Conservation (phyloP, 345 rosid species). For the Brassica carinata region DNA sequence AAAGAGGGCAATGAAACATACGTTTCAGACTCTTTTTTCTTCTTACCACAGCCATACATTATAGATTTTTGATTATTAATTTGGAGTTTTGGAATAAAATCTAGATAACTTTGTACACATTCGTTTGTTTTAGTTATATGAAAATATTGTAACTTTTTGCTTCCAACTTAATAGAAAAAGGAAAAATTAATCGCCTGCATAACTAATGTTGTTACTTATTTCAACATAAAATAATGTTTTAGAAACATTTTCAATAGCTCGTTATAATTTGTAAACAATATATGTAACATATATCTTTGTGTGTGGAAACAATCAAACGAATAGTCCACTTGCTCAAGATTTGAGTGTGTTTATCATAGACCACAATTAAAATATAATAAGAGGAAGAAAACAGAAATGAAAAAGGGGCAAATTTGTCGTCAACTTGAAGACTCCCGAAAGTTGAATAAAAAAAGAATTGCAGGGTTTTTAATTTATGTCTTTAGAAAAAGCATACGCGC, state of each 20-base stretch:
- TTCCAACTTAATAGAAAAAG: background rate
- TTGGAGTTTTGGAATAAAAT: slow-evolving; percentile 24
- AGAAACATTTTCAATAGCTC: background rate
- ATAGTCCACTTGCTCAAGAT: slow-evolving; percentile 9
- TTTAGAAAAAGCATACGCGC: slow-evolving; percentile 45
- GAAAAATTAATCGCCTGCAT: background rate
- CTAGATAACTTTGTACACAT: slow-evolving; percentile 27
- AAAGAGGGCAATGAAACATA: slow-evolving; percentile 28
- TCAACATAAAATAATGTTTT: background rate
- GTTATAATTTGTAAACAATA: background rate
- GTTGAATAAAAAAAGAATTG: slow-evolving; percentile 11
- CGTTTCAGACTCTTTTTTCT: slow-evolving; percentile 28
- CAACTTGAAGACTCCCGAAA: slow-evolving; percentile 35
- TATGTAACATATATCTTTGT: background rate
- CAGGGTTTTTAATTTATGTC: slow-evolving; percentile 14
- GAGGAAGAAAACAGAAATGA: slow-evolving; percentile 10
- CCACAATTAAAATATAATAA: background rate
- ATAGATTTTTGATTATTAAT: slow-evolving; percentile 18
- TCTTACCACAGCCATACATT: slow-evolving; percentile 42
- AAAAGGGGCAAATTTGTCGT: slow-evolving; percentile 23
- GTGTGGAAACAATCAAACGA: slow-evolving; percentile 4
- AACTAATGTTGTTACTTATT: background rate
- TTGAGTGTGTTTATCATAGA: background rate
- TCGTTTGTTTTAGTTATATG: background rate
- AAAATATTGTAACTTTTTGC: background rate